Evolutionary conservation across 495 filamentous ascomycete genomes (phyloP).

Genomic region (Aspergillus wentii): DNA sequence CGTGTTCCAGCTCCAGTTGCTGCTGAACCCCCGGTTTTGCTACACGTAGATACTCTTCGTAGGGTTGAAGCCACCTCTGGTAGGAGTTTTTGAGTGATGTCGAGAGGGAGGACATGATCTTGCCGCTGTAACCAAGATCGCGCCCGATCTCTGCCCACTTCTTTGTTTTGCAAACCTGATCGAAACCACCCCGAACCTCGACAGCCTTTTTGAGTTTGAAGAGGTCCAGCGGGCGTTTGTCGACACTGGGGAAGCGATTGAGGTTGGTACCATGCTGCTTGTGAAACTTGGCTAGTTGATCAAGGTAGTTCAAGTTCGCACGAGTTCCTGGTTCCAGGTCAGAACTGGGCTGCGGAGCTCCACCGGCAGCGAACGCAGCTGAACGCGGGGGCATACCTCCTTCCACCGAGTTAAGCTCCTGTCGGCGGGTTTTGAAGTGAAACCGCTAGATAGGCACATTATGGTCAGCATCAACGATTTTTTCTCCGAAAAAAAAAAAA

Average conservation of each 20-base stretch:
- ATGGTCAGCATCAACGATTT: conserved; percentile 7
- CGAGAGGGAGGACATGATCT: conserved; percentile 99
- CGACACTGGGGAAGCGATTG: conserved; percentile 90
- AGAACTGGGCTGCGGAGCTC: conserved; percentile 33
- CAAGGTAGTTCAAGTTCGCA: conserved; percentile 92
- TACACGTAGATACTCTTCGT: conserved; percentile 88
- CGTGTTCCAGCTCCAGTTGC: conserved; percentile 87
- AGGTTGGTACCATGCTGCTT: conserved; percentile 93
- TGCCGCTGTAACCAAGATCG: conserved; percentile 96
- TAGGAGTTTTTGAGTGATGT: conserved; percentile 99
- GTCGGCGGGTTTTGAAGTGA: conserved; percentile 92
- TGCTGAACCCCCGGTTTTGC: conserved; percentile 97
- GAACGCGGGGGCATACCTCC: conserved; percentile 68
- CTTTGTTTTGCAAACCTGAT: conserved; percentile 92
- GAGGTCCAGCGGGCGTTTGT: conserved; percentile 94
- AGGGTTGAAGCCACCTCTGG: conserved; percentile 91
- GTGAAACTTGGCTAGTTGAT: conserved; percentile 93
- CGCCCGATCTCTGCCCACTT: conserved; percentile 99
- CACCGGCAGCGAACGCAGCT: conserved; percentile 29
- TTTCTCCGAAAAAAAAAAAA: conserved; percentile 3
- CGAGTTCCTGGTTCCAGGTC: conserved; percentile 65
- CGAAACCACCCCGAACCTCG: conserved; percentile 87
- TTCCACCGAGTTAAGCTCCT: conserved; percentile 97
- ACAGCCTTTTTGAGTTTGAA: conserved; percentile 97
- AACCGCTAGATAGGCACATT: conserved; percentile 59